Evolutionary conservation across 1,284 basidiomycete genomes (phyloP).

Genomic region (Moesziomyces sp.): DNA sequence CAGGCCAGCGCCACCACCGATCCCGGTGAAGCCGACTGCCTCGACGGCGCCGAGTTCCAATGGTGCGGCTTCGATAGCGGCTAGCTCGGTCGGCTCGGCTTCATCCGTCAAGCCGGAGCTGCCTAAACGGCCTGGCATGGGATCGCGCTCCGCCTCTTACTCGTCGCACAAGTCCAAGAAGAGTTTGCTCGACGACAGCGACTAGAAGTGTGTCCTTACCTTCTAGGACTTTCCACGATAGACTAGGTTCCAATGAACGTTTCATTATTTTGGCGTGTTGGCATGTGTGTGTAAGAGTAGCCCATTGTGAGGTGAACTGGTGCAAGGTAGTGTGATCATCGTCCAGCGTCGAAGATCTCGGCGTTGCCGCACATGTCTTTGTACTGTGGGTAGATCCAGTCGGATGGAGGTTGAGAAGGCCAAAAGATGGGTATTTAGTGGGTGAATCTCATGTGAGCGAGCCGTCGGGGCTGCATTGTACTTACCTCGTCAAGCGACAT

Average conservation of each 20-base stretch:
- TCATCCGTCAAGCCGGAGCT: slow-evolving; percentile 25
- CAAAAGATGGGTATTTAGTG: neutral
- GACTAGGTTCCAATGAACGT: neutral
- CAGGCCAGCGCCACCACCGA: slow-evolving; percentile 30
- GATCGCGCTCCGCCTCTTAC: slow-evolving; percentile 37
- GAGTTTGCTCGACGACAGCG: slow-evolving; percentile 47
- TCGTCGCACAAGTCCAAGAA: slow-evolving; percentile 40
- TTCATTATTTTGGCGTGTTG: neutral
- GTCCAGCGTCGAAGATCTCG: slow-evolving; percentile 50
- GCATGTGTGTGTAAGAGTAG: neutral
- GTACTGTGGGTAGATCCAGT: slow-evolving; percentile 21
- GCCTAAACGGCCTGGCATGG: slow-evolving; percentile 36
- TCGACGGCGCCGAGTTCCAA: neutral
- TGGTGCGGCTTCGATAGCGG: neutral
- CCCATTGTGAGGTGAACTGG: too few species aligned
- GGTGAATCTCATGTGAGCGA: neutral
- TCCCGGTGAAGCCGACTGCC: slow-evolving; percentile 35
- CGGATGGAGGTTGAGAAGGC: neutral
- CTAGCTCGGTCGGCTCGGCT: slow-evolving; percentile 3
- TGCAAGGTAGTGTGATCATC: slow-evolving; percentile 9
- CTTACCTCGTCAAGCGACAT: slow-evolving; percentile 50
- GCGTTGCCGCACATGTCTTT: slow-evolving; percentile 50
- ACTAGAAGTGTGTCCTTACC: slow-evolving; percentile 5
- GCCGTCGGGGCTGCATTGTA: neutral
- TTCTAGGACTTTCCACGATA: neutral